phyloP scores from a whole-genome alignment of 257 asterid species.

The Nicotiana attenuata region DNA sequence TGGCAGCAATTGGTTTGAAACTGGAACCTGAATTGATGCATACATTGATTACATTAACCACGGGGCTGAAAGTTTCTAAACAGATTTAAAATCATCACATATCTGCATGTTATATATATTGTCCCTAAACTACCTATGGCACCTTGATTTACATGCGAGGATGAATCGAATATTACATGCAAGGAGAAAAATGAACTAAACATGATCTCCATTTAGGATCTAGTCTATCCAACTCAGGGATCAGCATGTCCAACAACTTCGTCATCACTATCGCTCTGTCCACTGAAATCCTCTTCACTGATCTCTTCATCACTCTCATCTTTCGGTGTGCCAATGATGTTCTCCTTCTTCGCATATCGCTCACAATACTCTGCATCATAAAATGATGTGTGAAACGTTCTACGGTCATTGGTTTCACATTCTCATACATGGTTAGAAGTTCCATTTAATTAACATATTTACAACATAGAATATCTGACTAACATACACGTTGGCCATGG shows the following conservation, averaged over 20 bases:
- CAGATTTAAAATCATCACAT: not conserved
- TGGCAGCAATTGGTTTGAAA: not conserved
- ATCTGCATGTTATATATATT: not conserved
- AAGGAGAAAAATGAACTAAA: not conserved
- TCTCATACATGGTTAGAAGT: not conserved
- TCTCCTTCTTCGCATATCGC: constrained; percentile 75
- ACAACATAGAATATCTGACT: not conserved
- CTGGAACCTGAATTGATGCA: not conserved
- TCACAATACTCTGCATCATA: constrained; percentile 63
- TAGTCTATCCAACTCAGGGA: constrained; percentile 25
- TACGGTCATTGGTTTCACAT: not conserved
- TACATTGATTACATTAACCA: constrained; percentile 5
- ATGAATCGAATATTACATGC: not conserved
- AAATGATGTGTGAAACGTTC: not conserved
- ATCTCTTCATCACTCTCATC: constrained; percentile 59
- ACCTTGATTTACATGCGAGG: constrained; percentile 10
- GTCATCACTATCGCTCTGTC: constrained; percentile 53
- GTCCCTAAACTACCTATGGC: not conserved
- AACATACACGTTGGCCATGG: not conserved
- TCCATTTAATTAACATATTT: not conserved
- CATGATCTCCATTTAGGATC: constrained; percentile 8
- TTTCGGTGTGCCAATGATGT: constrained; percentile 26
- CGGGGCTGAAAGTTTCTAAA: not conserved
- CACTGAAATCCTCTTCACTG: constrained; percentile 34
- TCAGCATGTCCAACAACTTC: constrained; percentile 53